Conservation (phyloP, 345 rosid genomes). For the Excoecaria cochinchinensis region DNA sequence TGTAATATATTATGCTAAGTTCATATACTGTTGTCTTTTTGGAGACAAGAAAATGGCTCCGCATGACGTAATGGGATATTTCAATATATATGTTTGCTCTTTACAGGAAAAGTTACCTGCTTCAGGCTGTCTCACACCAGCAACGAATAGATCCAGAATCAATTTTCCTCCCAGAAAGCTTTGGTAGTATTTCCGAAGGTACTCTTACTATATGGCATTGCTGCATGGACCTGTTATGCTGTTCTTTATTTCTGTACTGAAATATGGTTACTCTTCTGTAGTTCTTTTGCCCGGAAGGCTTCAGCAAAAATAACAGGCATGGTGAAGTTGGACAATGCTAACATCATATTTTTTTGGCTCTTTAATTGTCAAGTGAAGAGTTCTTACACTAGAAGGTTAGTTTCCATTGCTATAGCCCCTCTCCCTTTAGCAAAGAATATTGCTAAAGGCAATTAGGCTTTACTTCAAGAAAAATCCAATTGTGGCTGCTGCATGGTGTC, state of each 20-base stretch:
- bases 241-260: slow-evolving; percentile 14
- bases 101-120: slow-evolving; percentile 55
- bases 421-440: neutral
- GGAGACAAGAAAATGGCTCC: neutral
- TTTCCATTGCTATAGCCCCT: neutral
- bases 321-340: neutral
- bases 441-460: neutral
- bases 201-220: slow-evolving; percentile 3
- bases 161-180: slow-evolving; percentile 51
- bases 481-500: neutral
- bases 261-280: slow-evolving; percentile 11
- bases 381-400: slow-evolving; percentile 4
- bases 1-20: neutral
- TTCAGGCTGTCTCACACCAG: slow-evolving; percentile 43
- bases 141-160: slow-evolving; percentile 45
- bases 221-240: neutral
- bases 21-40: neutral
- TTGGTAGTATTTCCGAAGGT: slow-evolving; percentile 60
- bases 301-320: slow-evolving; percentile 24
- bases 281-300: slow-evolving; percentile 52
- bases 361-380: neutral
- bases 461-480: neutral
- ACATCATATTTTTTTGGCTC: neutral
- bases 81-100: neutral
- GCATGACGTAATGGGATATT: neutral